A percentile compares a stretch with the other conserved stretches of the same genome.
Conservation (phyloP, 306 rosid genomes). For the Rosa multiflora region DNA sequence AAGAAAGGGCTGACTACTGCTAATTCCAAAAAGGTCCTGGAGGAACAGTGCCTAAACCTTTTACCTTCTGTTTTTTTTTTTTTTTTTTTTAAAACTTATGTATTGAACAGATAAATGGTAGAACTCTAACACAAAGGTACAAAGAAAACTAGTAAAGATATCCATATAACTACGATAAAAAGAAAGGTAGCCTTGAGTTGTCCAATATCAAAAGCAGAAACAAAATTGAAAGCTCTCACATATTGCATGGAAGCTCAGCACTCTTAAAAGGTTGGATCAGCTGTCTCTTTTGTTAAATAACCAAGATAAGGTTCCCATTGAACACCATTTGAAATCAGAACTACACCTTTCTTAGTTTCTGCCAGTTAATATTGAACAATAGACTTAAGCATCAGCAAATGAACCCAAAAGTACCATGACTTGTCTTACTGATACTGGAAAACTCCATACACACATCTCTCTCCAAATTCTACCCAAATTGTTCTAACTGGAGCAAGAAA, state of each 20-base stretch:
- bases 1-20: not conserved
- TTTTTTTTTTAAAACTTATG: not conserved
- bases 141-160: not conserved
- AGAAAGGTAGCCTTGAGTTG: not conserved
- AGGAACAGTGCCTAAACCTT: not conserved
- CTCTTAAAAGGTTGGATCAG: not conserved
- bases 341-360: not conserved
- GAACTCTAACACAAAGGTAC: not conserved
- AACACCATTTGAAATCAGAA: not conserved
- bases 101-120: not conserved
- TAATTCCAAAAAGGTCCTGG: not conserved
- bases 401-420: constrained; percentile 7
- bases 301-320: not conserved
- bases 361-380: not conserved
- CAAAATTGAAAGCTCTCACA: not conserved
- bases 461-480: not conserved
- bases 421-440: not conserved
- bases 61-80: not conserved
- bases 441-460: not conserved
- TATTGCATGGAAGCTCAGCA: constrained; percentile 2
- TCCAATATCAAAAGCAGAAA: not conserved
- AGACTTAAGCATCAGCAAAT: not conserved
- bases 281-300: not conserved
- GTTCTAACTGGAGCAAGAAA: not conserved
- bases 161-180: not conserved